phyloP scores from a whole-genome alignment of 2,329 filamentous ascomycete genomes.

The Paraphaeosphaeria minitans region DNA sequence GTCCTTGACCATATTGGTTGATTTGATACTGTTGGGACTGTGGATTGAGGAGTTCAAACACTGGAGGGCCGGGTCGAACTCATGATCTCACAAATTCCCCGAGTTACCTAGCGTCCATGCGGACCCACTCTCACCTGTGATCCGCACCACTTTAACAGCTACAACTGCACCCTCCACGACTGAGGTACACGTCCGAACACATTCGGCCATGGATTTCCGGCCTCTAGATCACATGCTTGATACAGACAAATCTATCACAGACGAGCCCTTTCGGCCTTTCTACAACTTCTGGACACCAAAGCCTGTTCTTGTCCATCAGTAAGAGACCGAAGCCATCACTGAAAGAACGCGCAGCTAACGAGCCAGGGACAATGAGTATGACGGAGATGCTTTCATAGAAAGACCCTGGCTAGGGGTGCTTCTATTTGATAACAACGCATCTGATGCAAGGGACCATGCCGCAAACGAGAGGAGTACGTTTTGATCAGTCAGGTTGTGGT shows the following conservation, averaged over 20 bases:
- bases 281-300: constrained; percentile 56
- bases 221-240: constrained; percentile 30
- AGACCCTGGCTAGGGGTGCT: constrained; percentile 70
- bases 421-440: constrained; percentile 74
- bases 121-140: neutral
- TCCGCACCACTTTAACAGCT: neutral
- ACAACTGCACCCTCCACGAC: neutral
- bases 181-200: neutral
- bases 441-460: constrained; percentile 77
- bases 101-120: constrained; percentile 4
- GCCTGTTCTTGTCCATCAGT: constrained; percentile 55
- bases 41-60: neutral
- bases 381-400: constrained; percentile 59
- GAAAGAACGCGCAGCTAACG: constrained; percentile 4
- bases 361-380: constrained; percentile 49
- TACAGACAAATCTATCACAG: constrained; percentile 36
- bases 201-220: constrained; percentile 42
- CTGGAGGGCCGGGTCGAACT: neutral
- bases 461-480: constrained; percentile 72
- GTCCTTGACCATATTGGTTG: constrained; percentile 23
- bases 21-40: neutral
- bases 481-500: neutral
- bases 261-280: constrained; percentile 56
- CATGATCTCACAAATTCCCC: constrained; percentile 10
- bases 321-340: constrained; percentile 12